phyloP scores from a whole-genome alignment of 163 green algal species.

The Volvox carteri region DNA sequence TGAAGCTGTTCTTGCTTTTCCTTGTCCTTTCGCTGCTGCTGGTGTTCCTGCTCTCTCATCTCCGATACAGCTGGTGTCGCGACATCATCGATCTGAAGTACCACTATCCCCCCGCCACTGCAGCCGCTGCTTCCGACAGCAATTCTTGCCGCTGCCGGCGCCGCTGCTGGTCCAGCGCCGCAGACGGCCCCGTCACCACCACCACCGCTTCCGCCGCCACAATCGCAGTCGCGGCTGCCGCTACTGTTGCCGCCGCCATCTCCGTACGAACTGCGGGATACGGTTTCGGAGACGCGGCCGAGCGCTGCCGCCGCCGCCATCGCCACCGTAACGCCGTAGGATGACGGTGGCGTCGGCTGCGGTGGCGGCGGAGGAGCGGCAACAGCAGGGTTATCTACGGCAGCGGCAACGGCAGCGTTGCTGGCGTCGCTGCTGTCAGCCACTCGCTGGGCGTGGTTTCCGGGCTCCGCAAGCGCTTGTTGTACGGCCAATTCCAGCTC shows the following conservation, averaged over 20 bases:
- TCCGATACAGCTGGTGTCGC: neutral
- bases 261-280: neutral
- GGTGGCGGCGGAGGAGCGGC: neutral
- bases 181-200: neutral
- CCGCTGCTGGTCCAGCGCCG: neutral
- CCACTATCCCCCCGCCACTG: neutral
- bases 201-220: no score
- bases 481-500: conserved; percentile 26
- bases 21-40: neutral
- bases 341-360: neutral
- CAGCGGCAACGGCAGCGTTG: neutral
- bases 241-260: neutral
- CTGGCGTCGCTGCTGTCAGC: neutral
- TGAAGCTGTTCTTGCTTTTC: neutral
- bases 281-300: neutral
- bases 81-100: neutral
- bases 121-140: neutral
- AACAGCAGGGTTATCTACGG: neutral
- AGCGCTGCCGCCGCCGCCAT: no score
- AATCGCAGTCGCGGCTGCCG: no score
- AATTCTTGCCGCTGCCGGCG: neutral
- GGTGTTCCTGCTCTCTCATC: neutral
- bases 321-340: neutral
- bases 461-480: neutral
- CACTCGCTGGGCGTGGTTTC: no score